These are phyloP conservation scores for Populus trichocarpa DNA, from an alignment of 441 rosid genomes.

Conservation along the genomic window DNA sequence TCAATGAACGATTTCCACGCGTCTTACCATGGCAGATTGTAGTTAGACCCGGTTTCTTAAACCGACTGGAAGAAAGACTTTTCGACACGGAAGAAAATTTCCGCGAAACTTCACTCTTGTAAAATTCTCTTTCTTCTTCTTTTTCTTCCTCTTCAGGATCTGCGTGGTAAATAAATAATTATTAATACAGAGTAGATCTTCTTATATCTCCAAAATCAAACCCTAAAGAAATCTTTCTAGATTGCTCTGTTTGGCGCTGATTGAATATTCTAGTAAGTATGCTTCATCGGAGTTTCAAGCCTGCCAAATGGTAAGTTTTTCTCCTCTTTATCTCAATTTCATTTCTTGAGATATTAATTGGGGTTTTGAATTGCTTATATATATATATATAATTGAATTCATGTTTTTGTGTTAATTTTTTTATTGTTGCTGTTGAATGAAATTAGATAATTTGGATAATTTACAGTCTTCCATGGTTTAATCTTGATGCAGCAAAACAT, in stretches of 20 bases:
- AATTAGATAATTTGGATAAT: not conserved
- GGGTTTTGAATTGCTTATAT: not conserved
- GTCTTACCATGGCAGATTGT: not conserved
- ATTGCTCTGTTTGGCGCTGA: not conserved
- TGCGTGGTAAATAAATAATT: not conserved
- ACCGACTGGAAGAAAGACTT: not conserved
- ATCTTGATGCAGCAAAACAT: conserved; percentile 57
- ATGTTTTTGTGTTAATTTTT: not conserved
- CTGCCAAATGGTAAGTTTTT: conserved; percentile 71
- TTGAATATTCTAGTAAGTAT: conserved; percentile 22
- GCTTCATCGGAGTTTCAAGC: conserved; percentile 80
- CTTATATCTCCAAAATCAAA: not conserved
- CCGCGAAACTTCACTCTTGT: not conserved
- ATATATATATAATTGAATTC: not conserved
- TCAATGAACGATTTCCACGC: not conserved
- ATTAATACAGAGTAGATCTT: not conserved
- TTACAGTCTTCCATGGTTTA: not conserved
- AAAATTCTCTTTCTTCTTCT: not conserved
- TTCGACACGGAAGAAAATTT: not conserved
- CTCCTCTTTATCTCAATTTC: not conserved
- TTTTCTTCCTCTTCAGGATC: not conserved
- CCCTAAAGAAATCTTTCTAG: not conserved
- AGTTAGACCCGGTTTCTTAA: not conserved
- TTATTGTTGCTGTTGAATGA: not conserved
- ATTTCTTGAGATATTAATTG: not conserved